Evolutionary conservation across 345 rosid species (phyloP), one percentile per base, ranked within the genome.

Genomic region (Cardamine chenopodiifolia): DNA sequence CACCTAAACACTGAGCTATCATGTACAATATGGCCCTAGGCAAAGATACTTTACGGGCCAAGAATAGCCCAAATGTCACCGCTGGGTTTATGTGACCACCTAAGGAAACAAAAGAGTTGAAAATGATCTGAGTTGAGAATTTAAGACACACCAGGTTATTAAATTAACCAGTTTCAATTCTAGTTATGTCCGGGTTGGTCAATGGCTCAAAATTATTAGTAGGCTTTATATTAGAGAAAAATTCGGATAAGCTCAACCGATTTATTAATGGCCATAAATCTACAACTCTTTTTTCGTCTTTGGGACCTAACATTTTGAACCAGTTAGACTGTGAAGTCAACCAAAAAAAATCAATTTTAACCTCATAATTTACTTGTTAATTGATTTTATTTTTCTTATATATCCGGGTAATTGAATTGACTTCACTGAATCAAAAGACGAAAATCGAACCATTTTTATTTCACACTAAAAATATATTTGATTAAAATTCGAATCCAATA

Each of bases 1-100:
- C 90, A 35, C 93, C 93, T 32, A 85, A 76, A 75, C 89, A 86
- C 76, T 88, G 93, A 64, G 93, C 90, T 37, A 42, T 83, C 71
- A 88, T 86, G 85, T 86, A 86, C 54, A 86, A 52, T 29, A 88
- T 14, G 61, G 93, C 90, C 76, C 93, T 84, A 17, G 80, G 73
- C 74, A 88, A 71, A 1, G 89, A 86, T 66, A 88, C 90, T 76
- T 84, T 86, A 61, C 90, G 79, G 0, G 89, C 90, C 82, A 88
- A 53, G 20, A 88, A 50, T 73, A 88, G 70, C 49, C 89, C 93
- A 49, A 88, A 86, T 20, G 90, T 88, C 71, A 86, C 89, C 2
- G 93, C 93, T 13, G 92, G 92, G 77, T 88, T 86, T 0, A 88
- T 86, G 75, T 88, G 93, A 29, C 93, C 90, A 32, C 93, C 90